A percentile compares a stretch with the other conserved stretches of the same genome.
Conservation (phyloP, 345 rosid genomes). For the Boechera stricta region DNA sequence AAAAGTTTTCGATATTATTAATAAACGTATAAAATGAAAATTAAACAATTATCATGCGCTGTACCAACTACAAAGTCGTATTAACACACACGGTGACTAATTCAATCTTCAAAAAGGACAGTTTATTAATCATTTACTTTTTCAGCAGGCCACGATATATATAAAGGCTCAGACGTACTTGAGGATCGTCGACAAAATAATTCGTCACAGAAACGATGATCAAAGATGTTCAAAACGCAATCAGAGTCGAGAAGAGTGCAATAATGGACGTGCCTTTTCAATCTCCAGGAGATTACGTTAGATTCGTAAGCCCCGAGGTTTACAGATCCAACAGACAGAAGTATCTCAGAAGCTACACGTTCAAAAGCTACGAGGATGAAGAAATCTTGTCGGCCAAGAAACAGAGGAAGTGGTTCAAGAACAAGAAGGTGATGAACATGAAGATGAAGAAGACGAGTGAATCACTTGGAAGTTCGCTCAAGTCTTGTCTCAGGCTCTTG, state of each 20-base stretch:
- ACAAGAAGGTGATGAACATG: conserved; percentile 32
- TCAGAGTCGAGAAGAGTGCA: conserved; percentile 1
- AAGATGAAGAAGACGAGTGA: conserved; percentile 33
- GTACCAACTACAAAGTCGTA: conserved; percentile 46
- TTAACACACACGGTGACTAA: conserved; percentile 4
- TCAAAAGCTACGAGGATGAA: conserved; percentile 29
- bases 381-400: conserved; percentile 24
- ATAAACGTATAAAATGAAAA: neutral
- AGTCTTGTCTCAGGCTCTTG: conserved; percentile 37
- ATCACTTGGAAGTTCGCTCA: conserved; percentile 41
- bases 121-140: conserved; percentile 1
- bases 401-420: conserved; percentile 40
- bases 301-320: conserved; percentile 42
- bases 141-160: conserved; percentile 25
- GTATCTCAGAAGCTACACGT: conserved; percentile 47
- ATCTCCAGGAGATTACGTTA: conserved; percentile 42
- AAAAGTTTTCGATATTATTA: neutral
- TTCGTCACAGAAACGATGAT: conserved; percentile 32
- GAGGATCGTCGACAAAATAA: neutral
- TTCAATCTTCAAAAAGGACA: conserved; percentile 28
- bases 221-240: conserved; percentile 30
- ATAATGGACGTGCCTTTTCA: neutral
- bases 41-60: conserved; percentile 29
- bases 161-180: neutral
- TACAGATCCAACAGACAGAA: conserved; percentile 44